Base-by-base conservation (phyloP, 441 rosid species). In the Hura crepitans region DNA sequence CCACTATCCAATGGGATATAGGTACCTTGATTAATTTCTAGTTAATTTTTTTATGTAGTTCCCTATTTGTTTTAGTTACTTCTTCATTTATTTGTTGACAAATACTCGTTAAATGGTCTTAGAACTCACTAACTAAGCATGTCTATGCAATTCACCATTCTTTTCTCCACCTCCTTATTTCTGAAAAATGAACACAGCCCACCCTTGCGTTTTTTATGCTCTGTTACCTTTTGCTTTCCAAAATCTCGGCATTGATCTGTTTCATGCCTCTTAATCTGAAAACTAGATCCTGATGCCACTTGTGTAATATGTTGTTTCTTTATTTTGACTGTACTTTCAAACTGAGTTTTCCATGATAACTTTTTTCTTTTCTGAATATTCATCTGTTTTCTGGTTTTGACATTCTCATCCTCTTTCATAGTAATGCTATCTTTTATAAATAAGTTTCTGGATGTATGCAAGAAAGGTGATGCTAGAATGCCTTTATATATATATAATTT, bases 1-100 rank as follows among this genome's bases (percentile, higher is more conserved):
- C 22, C 79, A 79, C 67, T 79, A 77, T 62, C 92, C 94, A 12
- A 72, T 82, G 73, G 82, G 77, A 33, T 80, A 81, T 77, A 86
- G 99, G 99, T 95, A 85, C 71, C 72, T 14, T 1, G 14, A 53
- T 39, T 33, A 54, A 37, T 22, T 11, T 13, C 62, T 46, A 45
- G 9, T 62, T 55, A 62, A 68, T 46, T 7, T 14, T 27, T 6
- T 62, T 27, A 22, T 28, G 42, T 33, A 31, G 31, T 31, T 45
- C 23, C 47, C 30, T 51, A 50, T 31, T 20, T 15, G 25, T 49
- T 37, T 73, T 49, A 18, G 4, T 37, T 37, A 50, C 33, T 65
- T 69, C 35, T 64, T 50, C 33, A 33, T 23, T 63, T 3, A 30
- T n/a, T 35, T 67, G 12, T 18, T n/a, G 15, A 14, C 20, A 43